Evolutionary conservation across 768 basidiomycete species (phyloP), one percentile per base, ranked within the genome.

Genomic region (Leccinum obscurum): DNA sequence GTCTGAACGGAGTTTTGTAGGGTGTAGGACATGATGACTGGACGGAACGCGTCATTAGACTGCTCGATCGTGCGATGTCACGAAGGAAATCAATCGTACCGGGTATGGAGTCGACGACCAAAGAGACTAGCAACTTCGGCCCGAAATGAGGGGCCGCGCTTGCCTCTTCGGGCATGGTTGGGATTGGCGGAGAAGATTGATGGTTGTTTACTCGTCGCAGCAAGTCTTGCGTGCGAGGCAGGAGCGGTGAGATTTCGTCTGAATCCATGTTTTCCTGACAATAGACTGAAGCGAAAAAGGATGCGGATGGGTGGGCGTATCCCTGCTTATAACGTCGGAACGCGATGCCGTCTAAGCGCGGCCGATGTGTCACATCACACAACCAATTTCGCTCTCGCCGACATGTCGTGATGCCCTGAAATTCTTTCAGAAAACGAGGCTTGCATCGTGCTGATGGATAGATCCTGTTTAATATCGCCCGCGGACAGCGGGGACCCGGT

Each of bases 1-100:
- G 88, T 87, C 70, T 90, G 89, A 39, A 89, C 80, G 4, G 88
- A 90, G 67, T 89, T 89, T 71, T 91, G 89, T 22, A 90, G 75
- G 34, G 83, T 80, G 72, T 90, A 90, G 0, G 88, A 88, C 41
- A 87, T 70, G 52, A 88, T 86, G 17, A 88, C 86, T 88, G 17
- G 39, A 48, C 52, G n/a, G n/a, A 20, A 52, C 39, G 13, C 49
- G 22, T 30, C 5, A n/a, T 59, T n/a, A 56, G 39, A 49, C 55
- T 58, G 10, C 5, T 20, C 35, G 34, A 51, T 32, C 37, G 15
- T 32, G 44, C 22, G 28, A 17, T 11, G 24, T 6, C 26, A 37
- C n/a, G 9, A 28, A 14, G 30, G n/a, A 44, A 46, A 46, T 17
- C 28, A 53, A 32, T 15, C 80, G 60, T 60, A 83, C 86, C 84